These are phyloP conservation scores for Blastobotrys attinorum DNA, from an alignment of 805 yeast genomes.

Conservation along the genomic window DNA sequence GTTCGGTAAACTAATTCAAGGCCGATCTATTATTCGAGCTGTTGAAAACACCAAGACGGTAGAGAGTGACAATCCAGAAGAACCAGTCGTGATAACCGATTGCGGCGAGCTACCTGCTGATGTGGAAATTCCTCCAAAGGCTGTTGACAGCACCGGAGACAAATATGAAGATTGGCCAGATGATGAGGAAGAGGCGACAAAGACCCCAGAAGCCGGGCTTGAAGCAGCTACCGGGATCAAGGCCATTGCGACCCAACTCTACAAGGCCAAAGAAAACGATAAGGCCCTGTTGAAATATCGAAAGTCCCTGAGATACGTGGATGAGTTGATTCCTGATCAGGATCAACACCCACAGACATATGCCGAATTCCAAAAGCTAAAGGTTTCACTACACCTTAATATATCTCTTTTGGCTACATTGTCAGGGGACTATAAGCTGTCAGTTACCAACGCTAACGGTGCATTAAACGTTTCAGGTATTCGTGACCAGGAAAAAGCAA, in stretches of 20 bases:
- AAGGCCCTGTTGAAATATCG: slow-evolving; percentile 59
- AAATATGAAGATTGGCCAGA: slow-evolving; percentile 64
- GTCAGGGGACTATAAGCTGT: slow-evolving; percentile 44
- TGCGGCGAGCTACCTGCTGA: slow-evolving; percentile 72
- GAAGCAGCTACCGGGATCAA: slow-evolving; percentile 59
- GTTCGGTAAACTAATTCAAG: slow-evolving; percentile 80
- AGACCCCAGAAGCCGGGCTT: slow-evolving; percentile 58
- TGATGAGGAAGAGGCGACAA: slow-evolving; percentile 60
- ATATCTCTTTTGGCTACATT: slow-evolving; percentile 69
- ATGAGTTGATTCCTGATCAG: slow-evolving; percentile 62
- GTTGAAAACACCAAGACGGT: slow-evolving; percentile 67
- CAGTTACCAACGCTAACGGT: slow-evolving; percentile 51
- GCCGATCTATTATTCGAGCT: slow-evolving; percentile 71
- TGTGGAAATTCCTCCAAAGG: slow-evolving; percentile 37
- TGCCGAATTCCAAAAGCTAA: slow-evolving; percentile 47
- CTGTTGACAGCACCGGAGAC: slow-evolving; percentile 85
- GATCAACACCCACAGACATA: slow-evolving; percentile 32
- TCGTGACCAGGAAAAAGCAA: slow-evolving; percentile 64
- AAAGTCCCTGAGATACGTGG: slow-evolving; percentile 63
- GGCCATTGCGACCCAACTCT: slow-evolving; percentile 66
- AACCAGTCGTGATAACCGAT: slow-evolving; percentile 62
- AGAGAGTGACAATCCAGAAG: slow-evolving; percentile 59
- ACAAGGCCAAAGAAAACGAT: slow-evolving; percentile 44
- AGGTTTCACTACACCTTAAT: slow-evolving; percentile 60
- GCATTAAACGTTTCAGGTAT: slow-evolving; percentile 52